Evolutionary conservation across 176 grass and related monocot genomes (phyloP).

Genomic region (Saccharum spontaneum): DNA sequence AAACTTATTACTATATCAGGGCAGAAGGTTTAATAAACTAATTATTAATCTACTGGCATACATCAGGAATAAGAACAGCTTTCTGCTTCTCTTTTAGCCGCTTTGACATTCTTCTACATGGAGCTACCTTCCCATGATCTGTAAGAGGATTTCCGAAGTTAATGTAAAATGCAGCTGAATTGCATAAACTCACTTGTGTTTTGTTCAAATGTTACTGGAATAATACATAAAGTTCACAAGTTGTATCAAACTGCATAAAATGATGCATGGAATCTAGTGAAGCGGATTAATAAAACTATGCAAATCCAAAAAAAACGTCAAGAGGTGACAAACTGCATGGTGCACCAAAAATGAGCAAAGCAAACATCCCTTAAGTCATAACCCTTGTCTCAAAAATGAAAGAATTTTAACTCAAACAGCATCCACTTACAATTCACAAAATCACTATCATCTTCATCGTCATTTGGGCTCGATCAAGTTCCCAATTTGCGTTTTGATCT

Average conservation of each 20-base stretch:
- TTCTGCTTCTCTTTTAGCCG: slow-evolving; percentile 51
- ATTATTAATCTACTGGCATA: slow-evolving; percentile 19
- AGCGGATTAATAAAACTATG: not conserved
- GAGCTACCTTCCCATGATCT: slow-evolving; percentile 34
- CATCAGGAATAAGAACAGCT: slow-evolving; percentile 28
- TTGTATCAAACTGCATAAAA: not conserved
- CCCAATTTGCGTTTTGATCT: slow-evolving; percentile 39
- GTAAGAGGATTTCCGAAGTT: slow-evolving; percentile 5
- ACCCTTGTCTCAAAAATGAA: not conserved
- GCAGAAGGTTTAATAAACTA: not conserved
- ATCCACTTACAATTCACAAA: slow-evolving; percentile 14
- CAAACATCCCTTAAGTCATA: not conserved
- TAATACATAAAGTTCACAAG: slow-evolving; percentile 4
- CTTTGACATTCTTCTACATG: slow-evolving; percentile 49
- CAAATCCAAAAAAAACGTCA: not conserved
- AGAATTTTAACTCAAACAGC: slow-evolving; percentile 1
- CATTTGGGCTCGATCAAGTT: not conserved
- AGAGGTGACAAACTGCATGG: slow-evolving; percentile 7
- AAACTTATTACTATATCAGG: not conserved
- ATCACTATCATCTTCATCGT: slow-evolving; percentile 18
- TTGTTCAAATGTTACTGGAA: not conserved
- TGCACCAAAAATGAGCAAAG: not conserved
- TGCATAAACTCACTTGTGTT: not conserved
- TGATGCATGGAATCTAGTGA: not conserved
- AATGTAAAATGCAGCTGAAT: not conserved